Conservation (phyloP, 225 moss, liverwort and hornwort species). For the Takakia lepidozioides region DNA sequence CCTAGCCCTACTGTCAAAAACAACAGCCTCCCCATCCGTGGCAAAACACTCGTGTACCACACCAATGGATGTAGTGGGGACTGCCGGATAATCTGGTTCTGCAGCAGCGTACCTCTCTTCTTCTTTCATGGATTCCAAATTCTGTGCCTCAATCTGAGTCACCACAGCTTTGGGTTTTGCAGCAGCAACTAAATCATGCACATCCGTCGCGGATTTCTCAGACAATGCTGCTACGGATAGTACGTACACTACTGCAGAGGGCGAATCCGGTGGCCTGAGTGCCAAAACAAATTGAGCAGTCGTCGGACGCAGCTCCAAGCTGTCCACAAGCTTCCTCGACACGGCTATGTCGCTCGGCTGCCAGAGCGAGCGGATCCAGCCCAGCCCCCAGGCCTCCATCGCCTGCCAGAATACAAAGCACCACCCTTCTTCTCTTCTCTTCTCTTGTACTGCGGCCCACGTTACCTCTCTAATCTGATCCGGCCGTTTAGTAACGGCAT, state of each 20-base stretch:
- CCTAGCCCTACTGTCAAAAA: constrained; percentile 36
- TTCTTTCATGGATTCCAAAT: constrained; percentile 9
- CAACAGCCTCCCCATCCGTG: constrained; percentile 12
- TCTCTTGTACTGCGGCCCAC: too few relatives aligned
- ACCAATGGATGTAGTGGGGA: constrained; percentile 18
- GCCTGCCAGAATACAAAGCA: too few relatives aligned
- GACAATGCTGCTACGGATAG: constrained; percentile 34
- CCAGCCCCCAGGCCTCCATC: not conserved
- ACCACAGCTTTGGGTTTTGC: constrained; percentile 32
- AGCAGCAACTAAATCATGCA: constrained; percentile 26
- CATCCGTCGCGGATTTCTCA: constrained; percentile 25
- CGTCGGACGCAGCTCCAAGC: constrained; percentile 10
- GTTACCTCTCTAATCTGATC: too few relatives aligned
- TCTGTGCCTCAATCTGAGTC: constrained; percentile 22
- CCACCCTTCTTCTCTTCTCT: too few relatives aligned
- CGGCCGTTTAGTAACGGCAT: too few relatives aligned
- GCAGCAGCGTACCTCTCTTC: constrained; percentile 19
- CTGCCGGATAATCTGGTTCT: constrained; percentile 7
- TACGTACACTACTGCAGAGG: constrained; percentile 17
- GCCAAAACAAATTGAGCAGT: constrained; percentile 42
- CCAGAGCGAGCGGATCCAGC: not conserved
- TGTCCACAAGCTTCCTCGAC: constrained; percentile 13
- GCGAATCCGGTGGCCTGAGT: constrained; percentile 7
- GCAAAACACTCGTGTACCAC: constrained; percentile 18
- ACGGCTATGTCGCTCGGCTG: not conserved